These are phyloP conservation scores for Clonostachys byssicola DNA, from an alignment of 2,329 filamentous ascomycete genomes.

Conservation along the genomic window DNA sequence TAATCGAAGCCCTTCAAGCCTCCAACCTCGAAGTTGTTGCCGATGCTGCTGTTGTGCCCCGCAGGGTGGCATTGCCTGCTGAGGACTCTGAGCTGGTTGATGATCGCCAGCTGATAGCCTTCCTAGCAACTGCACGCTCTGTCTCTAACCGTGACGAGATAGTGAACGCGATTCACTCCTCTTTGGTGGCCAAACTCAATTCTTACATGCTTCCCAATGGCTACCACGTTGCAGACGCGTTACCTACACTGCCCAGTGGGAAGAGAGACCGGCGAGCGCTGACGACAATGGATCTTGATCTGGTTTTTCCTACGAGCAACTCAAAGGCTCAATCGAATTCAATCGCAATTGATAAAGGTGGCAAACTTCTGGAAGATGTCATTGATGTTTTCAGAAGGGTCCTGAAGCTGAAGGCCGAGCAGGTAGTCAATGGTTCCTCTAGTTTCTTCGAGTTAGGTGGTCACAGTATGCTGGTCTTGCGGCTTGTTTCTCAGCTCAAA, in stretches of 20 bases:
- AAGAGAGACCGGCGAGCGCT: constrained; percentile 14
- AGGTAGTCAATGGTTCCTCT: constrained; percentile 6
- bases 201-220: constrained; percentile 17
- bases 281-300: constrained; percentile 3
- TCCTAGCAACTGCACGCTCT: constrained; percentile 6
- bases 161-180: too few species aligned
- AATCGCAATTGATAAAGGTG: background rate
- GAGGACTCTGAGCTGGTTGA: constrained; percentile 4
- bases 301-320: background rate
- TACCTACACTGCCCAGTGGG: constrained; percentile 13
- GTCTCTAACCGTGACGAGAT: too few species aligned
- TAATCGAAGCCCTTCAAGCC: background rate
- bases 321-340: background rate
- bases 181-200: constrained; percentile 6
- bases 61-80: background rate
- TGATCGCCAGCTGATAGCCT: constrained; percentile 14
- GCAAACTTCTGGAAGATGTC: background rate
- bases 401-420: constrained; percentile 10
- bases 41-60: background rate
- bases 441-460: constrained; percentile 17
- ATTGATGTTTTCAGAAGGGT: background rate
- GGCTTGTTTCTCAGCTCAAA: constrained; percentile 15
- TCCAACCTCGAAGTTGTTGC: background rate
- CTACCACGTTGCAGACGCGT: constrained; percentile 10
- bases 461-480: constrained; percentile 15